A percentile compares a stretch with the other conserved stretches of the same genome.
phyloP scores from a whole-genome alignment of 75 land plant genomes.

The Gnetum montanum region DNA sequence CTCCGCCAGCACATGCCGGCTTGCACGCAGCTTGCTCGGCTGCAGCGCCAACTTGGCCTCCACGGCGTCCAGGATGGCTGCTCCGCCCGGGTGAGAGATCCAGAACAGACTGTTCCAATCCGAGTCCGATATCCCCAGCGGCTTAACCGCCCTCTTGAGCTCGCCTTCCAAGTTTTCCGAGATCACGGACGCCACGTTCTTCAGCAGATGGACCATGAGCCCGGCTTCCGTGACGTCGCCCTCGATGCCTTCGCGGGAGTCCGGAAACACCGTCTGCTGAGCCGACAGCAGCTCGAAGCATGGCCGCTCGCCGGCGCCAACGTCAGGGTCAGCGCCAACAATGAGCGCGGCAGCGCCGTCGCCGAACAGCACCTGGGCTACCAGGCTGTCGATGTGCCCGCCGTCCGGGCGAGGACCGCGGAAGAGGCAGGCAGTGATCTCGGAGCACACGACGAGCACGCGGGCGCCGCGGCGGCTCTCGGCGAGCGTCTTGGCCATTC shows the following conservation, averaged over 20 bases:
- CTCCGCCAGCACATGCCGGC: slow-evolving; percentile 35
- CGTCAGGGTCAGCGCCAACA: slow-evolving; percentile 38
- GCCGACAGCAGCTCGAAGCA: slow-evolving; percentile 27
- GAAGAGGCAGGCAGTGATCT: slow-evolving; percentile 31
- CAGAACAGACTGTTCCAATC: slow-evolving; percentile 38
- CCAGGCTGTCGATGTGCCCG: slow-evolving; percentile 37
- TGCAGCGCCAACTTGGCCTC: slow-evolving; percentile 21
- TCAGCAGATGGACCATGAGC: slow-evolving; percentile 22
- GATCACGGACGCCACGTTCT: slow-evolving; percentile 35
- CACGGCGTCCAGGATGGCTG: slow-evolving; percentile 33
- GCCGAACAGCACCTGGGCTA: slow-evolving; percentile 35
- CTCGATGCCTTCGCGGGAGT: slow-evolving; percentile 22
- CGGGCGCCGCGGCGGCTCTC: slow-evolving; percentile 47
- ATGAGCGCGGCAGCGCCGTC: slow-evolving; percentile 50
- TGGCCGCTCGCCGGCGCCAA: slow-evolving; percentile 22
- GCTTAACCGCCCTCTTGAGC: slow-evolving; percentile 18
- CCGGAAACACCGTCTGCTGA: slow-evolving; percentile 26
- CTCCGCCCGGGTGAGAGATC: slow-evolving; percentile 45
- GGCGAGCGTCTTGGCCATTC: slow-evolving; percentile 40
- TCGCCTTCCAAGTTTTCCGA: slow-evolving; percentile 17
- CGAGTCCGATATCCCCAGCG: slow-evolving; percentile 14
- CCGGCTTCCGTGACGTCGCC: slow-evolving; percentile 31
- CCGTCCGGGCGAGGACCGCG: slow-evolving; percentile 31
- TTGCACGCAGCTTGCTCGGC: slow-evolving; percentile 23
- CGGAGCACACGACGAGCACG: slow-evolving; percentile 37